Base-by-base conservation (phyloP, 306 rosid species). In the Arachis hypogaea region DNA sequence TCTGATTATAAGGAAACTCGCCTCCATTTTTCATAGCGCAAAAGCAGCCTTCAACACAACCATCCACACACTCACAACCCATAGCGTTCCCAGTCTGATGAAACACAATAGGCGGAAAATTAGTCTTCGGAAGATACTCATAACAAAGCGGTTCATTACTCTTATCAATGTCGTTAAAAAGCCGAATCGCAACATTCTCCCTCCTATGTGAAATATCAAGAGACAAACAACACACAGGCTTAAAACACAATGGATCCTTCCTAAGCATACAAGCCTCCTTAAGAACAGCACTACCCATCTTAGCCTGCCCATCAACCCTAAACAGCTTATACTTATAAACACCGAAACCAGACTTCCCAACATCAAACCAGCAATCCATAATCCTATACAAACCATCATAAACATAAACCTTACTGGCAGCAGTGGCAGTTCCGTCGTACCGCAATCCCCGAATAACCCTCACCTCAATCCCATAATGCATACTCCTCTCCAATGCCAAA, bases 321-420 rank as follows among this genome's bases (percentile, higher is more conserved):
- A 82, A 28, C 5, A 95, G 74, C 83, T 87, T 95, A 69, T 67
- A 95, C 92, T 95, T 92, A 76, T 70, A 95, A 50, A 95, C 97
- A 45, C 99, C 98, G 67, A 92, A 92, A 33, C 99, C 98, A 6
- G 98, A 90, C 86, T 86, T 95, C 1, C 99, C 98, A 77, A 88
- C 90, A 81, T 92, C 99, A 82, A 95, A 88, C 98, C 98, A 95
- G 57, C 86, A 86, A 56, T 90, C 92, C 38, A 77, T 8, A 71
- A 95, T 95, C 71, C 74, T 87, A 81, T 92, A 95, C 69, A 95
- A 76, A 1, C 99, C 99, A 82, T 95, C 99, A 76, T 95, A 95
- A 52, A 95, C 89, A 81, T 95, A 95, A 49, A 92, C 85, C 83
- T 88, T 95, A 63, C 74, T 75, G 1, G 97, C 7, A 57, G 86